Percentiles rank a stretch among this genome's conserved stretches.
These are phyloP conservation scores for Tagetes patula DNA, from an alignment of 129 eudicot genomes.

Conservation along the genomic window DNA sequence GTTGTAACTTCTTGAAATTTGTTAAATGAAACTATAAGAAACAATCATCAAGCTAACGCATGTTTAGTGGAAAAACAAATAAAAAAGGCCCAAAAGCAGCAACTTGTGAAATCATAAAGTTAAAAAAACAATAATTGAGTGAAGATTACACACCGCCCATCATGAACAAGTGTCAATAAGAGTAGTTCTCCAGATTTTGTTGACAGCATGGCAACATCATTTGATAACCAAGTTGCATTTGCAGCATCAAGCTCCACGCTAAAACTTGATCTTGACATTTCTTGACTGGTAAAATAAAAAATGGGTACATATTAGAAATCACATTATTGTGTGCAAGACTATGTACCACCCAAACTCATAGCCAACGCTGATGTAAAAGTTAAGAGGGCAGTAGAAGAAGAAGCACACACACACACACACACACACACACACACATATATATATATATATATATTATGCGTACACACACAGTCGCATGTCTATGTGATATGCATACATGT, in stretches of 20 bases:
- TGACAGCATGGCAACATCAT: constrained; percentile 92
- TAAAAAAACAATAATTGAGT: constrained; percentile 1
- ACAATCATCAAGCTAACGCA: constrained; percentile 12
- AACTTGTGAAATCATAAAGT: constrained; percentile 5
- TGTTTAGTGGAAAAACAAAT: not conserved
- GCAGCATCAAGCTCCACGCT: constrained; percentile 96
- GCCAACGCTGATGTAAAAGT: not conserved
- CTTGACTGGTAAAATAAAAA: constrained; percentile 61
- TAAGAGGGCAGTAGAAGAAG: constrained; percentile 5
- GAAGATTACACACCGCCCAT: constrained; percentile 76
- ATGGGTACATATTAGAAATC: constrained; percentile 16
- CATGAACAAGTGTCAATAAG: constrained; percentile 75
- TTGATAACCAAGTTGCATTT: constrained; percentile 89
- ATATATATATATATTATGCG: not conserved
- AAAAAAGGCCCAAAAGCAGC: not conserved
- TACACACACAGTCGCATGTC: not conserved
- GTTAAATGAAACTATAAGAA: not conserved
- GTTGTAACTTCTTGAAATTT: constrained; percentile 9
- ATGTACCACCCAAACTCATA: constrained; percentile 13
- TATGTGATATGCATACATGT: not conserved
- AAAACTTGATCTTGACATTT: constrained; percentile 78
- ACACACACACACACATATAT: not conserved
- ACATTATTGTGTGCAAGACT: constrained; percentile 12
- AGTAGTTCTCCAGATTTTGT: constrained; percentile 92
- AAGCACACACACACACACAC: not conserved